A percentile compares a stretch with the other conserved stretches of the same genome.
Evolutionary conservation across 306 rosid species (phyloP).

Genomic region (Arachis stenosperma): DNA sequence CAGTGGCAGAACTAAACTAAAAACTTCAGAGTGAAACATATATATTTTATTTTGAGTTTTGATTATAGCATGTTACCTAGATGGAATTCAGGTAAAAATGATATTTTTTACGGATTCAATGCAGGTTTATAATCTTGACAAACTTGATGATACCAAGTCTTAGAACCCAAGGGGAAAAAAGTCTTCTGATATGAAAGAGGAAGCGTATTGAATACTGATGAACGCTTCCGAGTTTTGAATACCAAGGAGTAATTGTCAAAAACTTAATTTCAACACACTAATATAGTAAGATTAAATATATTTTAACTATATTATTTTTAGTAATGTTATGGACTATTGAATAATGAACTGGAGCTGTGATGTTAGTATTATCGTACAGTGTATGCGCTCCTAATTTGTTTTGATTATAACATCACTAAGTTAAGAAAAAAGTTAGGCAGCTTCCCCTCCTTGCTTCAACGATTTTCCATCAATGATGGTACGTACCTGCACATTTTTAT

Average conservation of each 20-base stretch:
- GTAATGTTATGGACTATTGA: background rate
- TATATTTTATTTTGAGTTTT: background rate
- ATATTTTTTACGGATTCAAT: background rate
- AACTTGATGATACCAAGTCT: conserved; percentile 15
- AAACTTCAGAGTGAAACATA: background rate
- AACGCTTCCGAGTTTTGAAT: conserved; percentile 8
- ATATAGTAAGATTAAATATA: background rate
- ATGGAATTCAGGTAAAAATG: conserved; percentile 4
- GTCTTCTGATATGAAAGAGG: background rate
- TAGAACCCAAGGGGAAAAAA: background rate
- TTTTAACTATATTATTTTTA: background rate
- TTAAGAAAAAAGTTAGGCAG: background rate
- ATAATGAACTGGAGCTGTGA: conserved; percentile 14
- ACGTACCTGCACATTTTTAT: conserved; percentile 93
- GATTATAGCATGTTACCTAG: background rate
- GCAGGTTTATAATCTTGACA: background rate
- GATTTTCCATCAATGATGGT: conserved; percentile 32
- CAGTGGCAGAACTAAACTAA: background rate
- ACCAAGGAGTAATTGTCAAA: conserved; percentile 25
- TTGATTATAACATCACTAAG: background rate
- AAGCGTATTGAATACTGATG: background rate
- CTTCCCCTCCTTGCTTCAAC: background rate
- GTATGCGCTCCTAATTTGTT: conserved; percentile 2
- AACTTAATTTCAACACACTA: conserved; percentile 5
- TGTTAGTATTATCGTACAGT: conserved; percentile 2